Evolutionary conservation across 139 green algal genomes (phyloP).

Genomic region (Zygnema cylindricum): DNA sequence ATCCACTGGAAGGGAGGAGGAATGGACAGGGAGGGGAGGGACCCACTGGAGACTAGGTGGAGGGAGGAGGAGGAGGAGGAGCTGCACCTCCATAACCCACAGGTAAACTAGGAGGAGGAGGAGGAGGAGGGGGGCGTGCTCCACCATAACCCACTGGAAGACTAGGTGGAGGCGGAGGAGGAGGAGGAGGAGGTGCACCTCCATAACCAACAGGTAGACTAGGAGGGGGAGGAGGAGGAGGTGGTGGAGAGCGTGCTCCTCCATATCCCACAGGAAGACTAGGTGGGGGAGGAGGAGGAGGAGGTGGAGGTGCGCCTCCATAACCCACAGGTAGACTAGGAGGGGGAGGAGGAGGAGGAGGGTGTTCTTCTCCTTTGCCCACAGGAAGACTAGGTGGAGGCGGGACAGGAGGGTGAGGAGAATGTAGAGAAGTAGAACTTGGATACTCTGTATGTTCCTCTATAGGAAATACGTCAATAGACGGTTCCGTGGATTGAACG

Average conservation of each 20-base stretch:
- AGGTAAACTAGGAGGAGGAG: slow-evolving; percentile 32
- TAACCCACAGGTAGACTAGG: slow-evolving; percentile 15
- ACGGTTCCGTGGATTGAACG: too few relatives aligned
- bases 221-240: too few relatives aligned
- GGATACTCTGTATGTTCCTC: too few relatives aligned
- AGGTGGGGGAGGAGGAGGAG: slow-evolving; percentile 51
- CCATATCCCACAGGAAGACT: not conserved
- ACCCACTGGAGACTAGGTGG: too few relatives aligned
- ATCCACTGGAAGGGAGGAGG: too few relatives aligned
- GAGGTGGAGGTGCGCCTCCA: slow-evolving; percentile 14
- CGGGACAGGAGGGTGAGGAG: slow-evolving; percentile 31
- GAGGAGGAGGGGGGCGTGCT: slow-evolving; percentile 35
- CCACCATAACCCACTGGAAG: slow-evolving; percentile 23
- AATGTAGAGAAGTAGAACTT: too few relatives aligned
- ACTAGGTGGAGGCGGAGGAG: too few relatives aligned
- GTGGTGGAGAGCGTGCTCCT: not conserved
- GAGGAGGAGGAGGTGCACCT: too few relatives aligned
- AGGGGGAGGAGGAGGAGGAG: slow-evolving; percentile 49
- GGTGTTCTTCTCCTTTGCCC: not conserved
- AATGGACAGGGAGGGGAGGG: too few relatives aligned
- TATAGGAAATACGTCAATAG: too few relatives aligned
- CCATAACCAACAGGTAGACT: too few relatives aligned
- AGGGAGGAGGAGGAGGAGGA: slow-evolving; percentile 47
- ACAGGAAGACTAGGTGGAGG: slow-evolving; percentile 4
- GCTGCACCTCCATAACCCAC: not conserved